Base-by-base conservation (phyloP, 192 early-diverging fungal species). In the Backusella macrospora region DNA sequence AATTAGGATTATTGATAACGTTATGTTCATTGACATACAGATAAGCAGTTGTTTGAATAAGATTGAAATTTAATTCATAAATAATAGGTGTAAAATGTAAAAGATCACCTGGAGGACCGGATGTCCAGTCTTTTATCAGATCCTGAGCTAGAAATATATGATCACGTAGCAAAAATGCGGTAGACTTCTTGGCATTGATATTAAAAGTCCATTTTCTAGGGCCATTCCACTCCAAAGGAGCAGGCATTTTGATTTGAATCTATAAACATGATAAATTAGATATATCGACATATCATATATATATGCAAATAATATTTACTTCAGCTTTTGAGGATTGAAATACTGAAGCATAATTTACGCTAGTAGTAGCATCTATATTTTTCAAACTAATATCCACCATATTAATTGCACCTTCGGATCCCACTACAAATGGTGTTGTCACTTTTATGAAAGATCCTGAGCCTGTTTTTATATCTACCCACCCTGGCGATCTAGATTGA, bases 11-110 rank as follows among this genome's bases (percentile, higher is more conserved):
- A 71, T 91, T 85, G 70, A 95, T 92, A 14, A 95, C 87, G 68
- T 95, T 94, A 67, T 89, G 82, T 48, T 92, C 89, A 74, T 95
- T 95, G 23, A 89, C 84, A 77, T 87, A 93, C 2, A 92, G 80
- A 64, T 84, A 87, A 16, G 92, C 59, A 44, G 85, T 75, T 34
- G 86, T 82, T 29, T 85, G 69, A n/a, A 76, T 76, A 12, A 92
- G 66, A 0, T 76, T 71, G 13, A 91, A 70, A 34, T 86, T 82
- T 49, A 93, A 72, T 14, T 82, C 68, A 69, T 95, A 94, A 16
- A 78, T 83, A 71, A 88, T 90, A 5, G 93, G 92, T 68, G 90
- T 85, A 80, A 93, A 94, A 71, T 88, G 83, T 3, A 84, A 68
- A 79, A 85, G 73, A 63, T 87, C 85, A 10, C 80, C 78, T 2